Evolutionary conservation across 306 rosid species (phyloP).

Genomic region (Malus sylvestris): DNA sequence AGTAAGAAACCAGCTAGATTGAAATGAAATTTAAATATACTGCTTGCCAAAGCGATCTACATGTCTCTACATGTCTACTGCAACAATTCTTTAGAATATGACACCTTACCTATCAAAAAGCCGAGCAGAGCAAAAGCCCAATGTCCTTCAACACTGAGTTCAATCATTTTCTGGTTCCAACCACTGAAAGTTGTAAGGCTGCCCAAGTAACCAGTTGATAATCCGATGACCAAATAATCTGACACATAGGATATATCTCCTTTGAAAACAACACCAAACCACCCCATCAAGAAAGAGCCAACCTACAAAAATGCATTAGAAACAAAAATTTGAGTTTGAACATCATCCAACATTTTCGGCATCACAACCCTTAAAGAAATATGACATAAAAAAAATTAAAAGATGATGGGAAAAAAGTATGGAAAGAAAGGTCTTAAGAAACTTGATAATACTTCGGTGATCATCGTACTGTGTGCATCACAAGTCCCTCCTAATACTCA

Average conservation of each 20-base stretch:
- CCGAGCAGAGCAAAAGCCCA: slow-evolving; percentile 56
- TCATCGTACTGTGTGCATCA: background rate
- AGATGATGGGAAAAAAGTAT: background rate
- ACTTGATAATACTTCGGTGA: background rate
- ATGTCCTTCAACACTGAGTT: slow-evolving; percentile 57
- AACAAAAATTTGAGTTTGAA: background rate
- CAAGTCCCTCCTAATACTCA: background rate
- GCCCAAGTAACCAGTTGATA: slow-evolving; percentile 81
- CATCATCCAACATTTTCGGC: background rate
- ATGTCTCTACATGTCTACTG: background rate
- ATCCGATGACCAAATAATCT: slow-evolving; percentile 64
- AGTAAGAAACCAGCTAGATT: background rate
- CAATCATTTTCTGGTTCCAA: slow-evolving; percentile 93
- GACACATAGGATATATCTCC: slow-evolving; percentile 52
- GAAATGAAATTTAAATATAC: background rate
- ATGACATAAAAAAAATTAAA: background rate
- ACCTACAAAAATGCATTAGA: slow-evolving; percentile 34
- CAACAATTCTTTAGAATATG: background rate
- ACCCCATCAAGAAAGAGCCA: slow-evolving; percentile 91
- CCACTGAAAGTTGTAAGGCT: slow-evolving; percentile 94
- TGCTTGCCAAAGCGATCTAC: background rate
- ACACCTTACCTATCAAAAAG: slow-evolving; percentile 52
- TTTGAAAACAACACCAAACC: slow-evolving; percentile 89
- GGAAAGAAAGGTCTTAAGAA: background rate
- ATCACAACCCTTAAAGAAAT: background rate